These are phyloP conservation scores for Fraxinus greggii DNA, from an alignment of 305 asterid genomes.

Conservation along the genomic window DNA sequence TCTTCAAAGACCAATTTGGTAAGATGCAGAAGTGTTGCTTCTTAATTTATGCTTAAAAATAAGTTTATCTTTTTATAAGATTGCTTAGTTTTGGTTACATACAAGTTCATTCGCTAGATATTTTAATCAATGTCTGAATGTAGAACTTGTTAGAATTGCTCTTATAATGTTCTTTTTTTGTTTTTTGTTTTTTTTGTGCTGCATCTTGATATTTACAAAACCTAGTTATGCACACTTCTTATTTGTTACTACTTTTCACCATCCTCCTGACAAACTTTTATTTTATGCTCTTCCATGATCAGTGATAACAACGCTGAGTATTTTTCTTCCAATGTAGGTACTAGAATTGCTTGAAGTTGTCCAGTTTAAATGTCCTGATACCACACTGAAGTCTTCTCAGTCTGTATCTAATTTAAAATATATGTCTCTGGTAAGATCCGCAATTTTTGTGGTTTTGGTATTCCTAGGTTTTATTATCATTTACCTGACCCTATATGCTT, in stretches of 20 bases:
- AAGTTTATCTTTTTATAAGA: not conserved
- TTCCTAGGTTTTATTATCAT: not conserved
- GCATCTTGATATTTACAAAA: not conserved
- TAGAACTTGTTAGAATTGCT: not conserved
- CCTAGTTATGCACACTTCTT: not conserved
- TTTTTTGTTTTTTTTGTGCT: no score
- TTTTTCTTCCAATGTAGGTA: constrained; percentile 43
- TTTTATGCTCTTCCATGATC: constrained; percentile 16
- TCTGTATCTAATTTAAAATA: constrained; percentile 61
- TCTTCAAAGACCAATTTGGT: not conserved
- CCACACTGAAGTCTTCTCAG: constrained; percentile 60
- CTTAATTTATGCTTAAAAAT: not conserved
- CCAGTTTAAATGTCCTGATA: constrained; percentile 83
- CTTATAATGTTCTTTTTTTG: not conserved
- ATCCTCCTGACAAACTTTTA: not conserved
- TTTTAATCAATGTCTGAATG: not conserved
- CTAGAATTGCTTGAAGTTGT: constrained; percentile 81
- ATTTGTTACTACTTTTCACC: not conserved
- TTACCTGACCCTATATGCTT: constrained; percentile 21
- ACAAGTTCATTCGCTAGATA: not conserved
- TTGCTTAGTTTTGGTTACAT: not conserved
- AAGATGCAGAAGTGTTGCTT: not conserved
- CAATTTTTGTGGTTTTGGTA: constrained; percentile 3
- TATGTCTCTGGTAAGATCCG: constrained; percentile 68
- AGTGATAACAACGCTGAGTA: not conserved